Conservation (phyloP, 805 yeast species). For the Komagataella pastoris region DNA sequence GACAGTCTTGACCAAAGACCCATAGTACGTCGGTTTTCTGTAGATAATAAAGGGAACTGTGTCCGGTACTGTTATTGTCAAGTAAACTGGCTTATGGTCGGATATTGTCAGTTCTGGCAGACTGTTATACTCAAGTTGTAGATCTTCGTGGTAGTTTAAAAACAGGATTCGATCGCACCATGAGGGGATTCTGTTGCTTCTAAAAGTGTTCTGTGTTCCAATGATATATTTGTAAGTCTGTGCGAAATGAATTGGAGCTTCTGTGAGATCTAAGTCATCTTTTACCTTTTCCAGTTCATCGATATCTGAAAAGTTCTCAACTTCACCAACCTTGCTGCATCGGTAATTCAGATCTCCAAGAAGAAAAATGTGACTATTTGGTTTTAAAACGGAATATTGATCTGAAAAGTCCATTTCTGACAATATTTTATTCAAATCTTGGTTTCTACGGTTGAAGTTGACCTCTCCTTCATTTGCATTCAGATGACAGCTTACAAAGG, state of each 20-base stretch:
- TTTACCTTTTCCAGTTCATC: constrained; percentile 40
- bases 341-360: constrained; percentile 86
- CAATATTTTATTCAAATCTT: constrained; percentile 34
- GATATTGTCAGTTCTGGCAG: constrained; percentile 36
- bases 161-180: constrained; percentile 85
- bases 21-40: background rate
- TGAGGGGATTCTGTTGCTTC: constrained; percentile 54
- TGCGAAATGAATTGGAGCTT: constrained; percentile 48
- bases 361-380: constrained; percentile 47
- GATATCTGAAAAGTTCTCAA: constrained; percentile 7
- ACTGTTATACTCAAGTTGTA: constrained; percentile 28
- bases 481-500: constrained; percentile 62
- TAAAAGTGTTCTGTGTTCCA: constrained; percentile 28
- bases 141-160: constrained; percentile 24
- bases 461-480: constrained; percentile 63
- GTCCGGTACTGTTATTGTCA: constrained; percentile 35
- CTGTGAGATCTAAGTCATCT: constrained; percentile 37
- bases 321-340: constrained; percentile 17
- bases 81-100: constrained; percentile 73
- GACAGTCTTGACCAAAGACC: background rate
- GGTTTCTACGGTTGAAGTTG: constrained; percentile 34
- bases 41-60: constrained; percentile 21
- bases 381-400: constrained; percentile 37
- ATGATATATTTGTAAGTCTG: constrained; percentile 68
- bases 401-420: constrained; percentile 45